Conservation (phyloP, 2,329 filamentous ascomycete genomes). For the Colletotrichum lupini region DNA sequence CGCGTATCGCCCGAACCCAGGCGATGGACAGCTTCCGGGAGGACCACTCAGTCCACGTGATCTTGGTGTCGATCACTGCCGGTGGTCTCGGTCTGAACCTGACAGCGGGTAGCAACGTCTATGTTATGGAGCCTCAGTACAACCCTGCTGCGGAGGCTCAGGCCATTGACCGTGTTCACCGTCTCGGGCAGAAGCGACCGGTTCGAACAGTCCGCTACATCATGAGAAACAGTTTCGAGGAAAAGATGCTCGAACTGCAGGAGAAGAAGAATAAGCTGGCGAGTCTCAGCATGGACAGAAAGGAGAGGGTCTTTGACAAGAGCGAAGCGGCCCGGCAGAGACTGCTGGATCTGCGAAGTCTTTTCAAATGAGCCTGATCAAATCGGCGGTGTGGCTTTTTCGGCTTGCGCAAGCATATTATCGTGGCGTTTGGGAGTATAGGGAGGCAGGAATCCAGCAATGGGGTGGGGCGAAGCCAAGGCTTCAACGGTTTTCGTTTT, state of each 20-base stretch:
- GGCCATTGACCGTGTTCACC: constrained; percentile 92
- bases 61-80: constrained; percentile 91
- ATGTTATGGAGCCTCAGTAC: constrained; percentile 98
- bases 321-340: constrained; percentile 69
- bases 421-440: constrained; percentile 24
- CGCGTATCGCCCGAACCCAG: constrained; percentile 75
- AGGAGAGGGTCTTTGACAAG: constrained; percentile 64
- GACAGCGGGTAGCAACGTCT: constrained; percentile 86
- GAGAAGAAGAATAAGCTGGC: constrained; percentile 93
- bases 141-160: constrained; percentile 96
- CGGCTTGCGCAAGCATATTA: constrained; percentile 10
- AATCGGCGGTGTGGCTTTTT: neutral
- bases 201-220: constrained; percentile 91
- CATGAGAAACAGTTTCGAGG: constrained; percentile 91
- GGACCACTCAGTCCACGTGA: constrained; percentile 77
- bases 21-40: constrained; percentile 84
- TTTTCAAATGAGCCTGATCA: constrained; percentile 59
- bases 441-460: neutral
- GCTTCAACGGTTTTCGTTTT: constrained; percentile 6
- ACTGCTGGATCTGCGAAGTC: constrained; percentile 66
- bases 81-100: constrained; percentile 93
- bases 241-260: constrained; percentile 90
- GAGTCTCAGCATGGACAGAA: constrained; percentile 82
- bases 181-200: constrained; percentile 87
- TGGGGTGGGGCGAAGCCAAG: neutral